Base-by-base conservation (phyloP, 257 asterid genomes). In the Fraxinus americana region DNA sequence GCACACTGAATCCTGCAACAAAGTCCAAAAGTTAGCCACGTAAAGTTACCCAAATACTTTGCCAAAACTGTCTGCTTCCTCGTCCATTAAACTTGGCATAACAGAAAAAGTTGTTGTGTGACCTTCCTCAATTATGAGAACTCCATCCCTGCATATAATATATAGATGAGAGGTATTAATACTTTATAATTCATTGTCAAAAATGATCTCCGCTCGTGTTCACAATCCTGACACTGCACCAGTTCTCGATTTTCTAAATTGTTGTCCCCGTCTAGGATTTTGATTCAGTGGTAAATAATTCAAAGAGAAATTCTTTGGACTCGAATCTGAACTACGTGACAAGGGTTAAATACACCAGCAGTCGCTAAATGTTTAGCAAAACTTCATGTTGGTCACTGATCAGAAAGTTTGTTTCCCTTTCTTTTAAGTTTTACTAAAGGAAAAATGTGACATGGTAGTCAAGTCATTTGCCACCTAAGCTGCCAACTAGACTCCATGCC, bases 1-100 rank as follows among this genome's bases (percentile, higher is more conserved):
- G 89, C 99, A 93, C 70, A 92, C 96, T 11, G 97, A 89, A 85
- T 93, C 98, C 98, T 96, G 99, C 97, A 93, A 89, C 84, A 91
- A 93, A 89, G 82, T 85, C 75, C 81, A 73, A 75, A 74, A 86
- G 88, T 89, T 83, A 91, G 92, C 87, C 80, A 80, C 69, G 43
- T 77, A 79, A 75, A 77, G 77, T 82, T 68, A 83, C 76, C 81
- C 80, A 83, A 86, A 75, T 80, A 86, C 78, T 81, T 86, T 81
- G 85, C 97, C 97, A 89, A 84, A 90, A 89, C 75, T 89, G 89
- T 88, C 94, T 86, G 86, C 97, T 85, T 82, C 94, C 87, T 87
- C 90, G 88, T 89, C 97, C 97, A 89, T 43, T 89, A 94, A 92
- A 90, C 93, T 90, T 90, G 94, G 88, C 84, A 86, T 78, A 92